Evolutionary conservation across 1,139 yeast genomes (phyloP).

Genomic region (Magnusiomyces fungicola): DNA sequence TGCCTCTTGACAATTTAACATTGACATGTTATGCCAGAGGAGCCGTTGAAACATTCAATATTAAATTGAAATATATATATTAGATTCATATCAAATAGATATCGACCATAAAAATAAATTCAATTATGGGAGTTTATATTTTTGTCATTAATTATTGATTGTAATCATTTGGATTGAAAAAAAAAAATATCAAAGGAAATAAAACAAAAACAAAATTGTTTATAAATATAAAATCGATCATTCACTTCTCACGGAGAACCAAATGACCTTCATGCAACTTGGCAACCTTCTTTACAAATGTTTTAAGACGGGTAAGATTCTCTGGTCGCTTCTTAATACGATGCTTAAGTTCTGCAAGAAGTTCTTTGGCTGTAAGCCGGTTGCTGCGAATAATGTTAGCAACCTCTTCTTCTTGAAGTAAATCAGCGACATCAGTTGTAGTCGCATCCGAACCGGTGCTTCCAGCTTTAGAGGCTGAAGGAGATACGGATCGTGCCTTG

Average conservation of each 20-base stretch:
- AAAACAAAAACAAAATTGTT: not conserved
- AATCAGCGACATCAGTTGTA: too few species aligned
- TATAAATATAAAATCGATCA: not conserved
- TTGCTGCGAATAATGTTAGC: slow-evolving; percentile 54
- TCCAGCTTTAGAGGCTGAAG: slow-evolving; percentile 4
- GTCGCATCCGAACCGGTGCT: slow-evolving; percentile 25
- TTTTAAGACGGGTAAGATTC: slow-evolving; percentile 60
- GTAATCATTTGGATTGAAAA: too few species aligned
- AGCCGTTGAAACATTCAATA: too few species aligned
- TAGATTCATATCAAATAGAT: too few species aligned
- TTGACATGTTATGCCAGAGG: too few species aligned
- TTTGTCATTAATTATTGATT: too few species aligned
- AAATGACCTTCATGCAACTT: slow-evolving; percentile 59
- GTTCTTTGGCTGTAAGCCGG: slow-evolving; percentile 58
- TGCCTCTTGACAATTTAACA: too few species aligned
- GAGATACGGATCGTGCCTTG: too few species aligned
- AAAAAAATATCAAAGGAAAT: not conserved
- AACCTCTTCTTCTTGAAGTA: slow-evolving; percentile 65
- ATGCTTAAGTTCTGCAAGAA: slow-evolving; percentile 52
- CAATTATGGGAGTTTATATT: too few species aligned
- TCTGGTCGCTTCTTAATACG: slow-evolving; percentile 64
- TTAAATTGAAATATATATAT: too few species aligned
- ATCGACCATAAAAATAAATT: too few species aligned
- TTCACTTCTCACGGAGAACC: slow-evolving; percentile 35
- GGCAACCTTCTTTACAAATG: slow-evolving; percentile 61